Percentiles rank a stretch among this genome's conserved stretches.
These are phyloP conservation scores for Zea luxurians DNA, from an alignment of 176 grass and related monocot species.

Conservation along the genomic window DNA sequence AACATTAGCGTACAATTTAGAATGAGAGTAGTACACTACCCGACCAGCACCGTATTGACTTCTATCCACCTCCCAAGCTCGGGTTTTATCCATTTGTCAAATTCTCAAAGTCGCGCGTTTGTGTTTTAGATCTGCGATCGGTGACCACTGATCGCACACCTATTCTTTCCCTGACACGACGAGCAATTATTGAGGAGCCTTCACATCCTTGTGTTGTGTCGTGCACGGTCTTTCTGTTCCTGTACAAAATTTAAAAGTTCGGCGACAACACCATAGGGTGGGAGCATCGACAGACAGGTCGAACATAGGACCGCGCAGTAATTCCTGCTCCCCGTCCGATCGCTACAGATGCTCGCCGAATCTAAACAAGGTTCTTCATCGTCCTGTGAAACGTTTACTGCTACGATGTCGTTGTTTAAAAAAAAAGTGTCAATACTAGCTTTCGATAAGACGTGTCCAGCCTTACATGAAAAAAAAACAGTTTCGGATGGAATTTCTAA, in stretches of 20 bases:
- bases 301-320: constrained; percentile 13
- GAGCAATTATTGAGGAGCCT: constrained; percentile 29
- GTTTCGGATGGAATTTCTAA: too few species aligned
- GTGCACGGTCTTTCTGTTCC: neutral
- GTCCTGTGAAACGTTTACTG: neutral
- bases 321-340: neutral
- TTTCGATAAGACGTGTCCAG: too few species aligned
- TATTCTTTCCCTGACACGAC: neutral
- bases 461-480: too few species aligned
- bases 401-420: too few species aligned
- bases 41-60: neutral
- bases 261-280: neutral
- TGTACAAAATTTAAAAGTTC: neutral
- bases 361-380: neutral
- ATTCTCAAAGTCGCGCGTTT: neutral
- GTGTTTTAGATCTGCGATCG: neutral
- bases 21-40: neutral
- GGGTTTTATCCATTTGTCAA: neutral
- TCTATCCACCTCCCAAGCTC: neutral
- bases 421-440: too few species aligned
- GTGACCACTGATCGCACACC: neutral
- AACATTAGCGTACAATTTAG: too few species aligned
- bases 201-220: neutral
- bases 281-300: constrained; percentile 3
- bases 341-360: neutral